These are phyloP conservation scores for Allantophomopsis lycopodina DNA, from an alignment of 2,329 filamentous ascomycete genomes.

Conservation along the genomic window DNA sequence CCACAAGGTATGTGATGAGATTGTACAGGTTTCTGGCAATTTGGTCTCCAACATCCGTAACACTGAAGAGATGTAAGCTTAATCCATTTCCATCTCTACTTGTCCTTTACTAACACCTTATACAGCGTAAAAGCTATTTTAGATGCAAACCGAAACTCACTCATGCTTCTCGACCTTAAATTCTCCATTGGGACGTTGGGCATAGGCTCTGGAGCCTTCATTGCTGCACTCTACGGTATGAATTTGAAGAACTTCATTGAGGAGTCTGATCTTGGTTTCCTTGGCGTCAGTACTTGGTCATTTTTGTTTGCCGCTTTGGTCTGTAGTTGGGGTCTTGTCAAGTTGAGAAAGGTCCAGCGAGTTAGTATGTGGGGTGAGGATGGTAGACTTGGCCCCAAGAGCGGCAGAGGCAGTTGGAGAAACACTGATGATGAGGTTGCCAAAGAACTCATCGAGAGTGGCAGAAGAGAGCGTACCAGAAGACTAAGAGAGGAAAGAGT, in stretches of 20 bases:
- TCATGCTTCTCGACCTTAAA: slow-evolving; percentile 94
- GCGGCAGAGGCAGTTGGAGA: slow-evolving; percentile 14
- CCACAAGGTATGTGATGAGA: slow-evolving; percentile 95
- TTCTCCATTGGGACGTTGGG: slow-evolving; percentile 92
- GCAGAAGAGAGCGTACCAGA: slow-evolving; percentile 10
- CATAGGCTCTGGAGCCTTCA: slow-evolving; percentile 86
- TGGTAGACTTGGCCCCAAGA: slow-evolving; percentile 2
- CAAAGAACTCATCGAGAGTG: slow-evolving; percentile 10
- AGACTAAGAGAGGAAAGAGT: slow-evolving; percentile 12
- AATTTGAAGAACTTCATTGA: slow-evolving; percentile 98
- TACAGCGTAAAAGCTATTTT: slow-evolving; percentile 84
- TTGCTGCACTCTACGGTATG: slow-evolving; percentile 99
- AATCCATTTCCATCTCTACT: neutral
- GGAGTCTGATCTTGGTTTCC: slow-evolving; percentile 80
- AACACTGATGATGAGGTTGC: slow-evolving; percentile 4
- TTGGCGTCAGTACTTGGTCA: slow-evolving; percentile 57
- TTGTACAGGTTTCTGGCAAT: slow-evolving; percentile 89
- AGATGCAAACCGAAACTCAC: slow-evolving; percentile 92
- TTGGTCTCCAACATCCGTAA: slow-evolving; percentile 90
- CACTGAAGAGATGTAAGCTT: slow-evolving; percentile 86
- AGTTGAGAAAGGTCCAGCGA: slow-evolving; percentile 73
- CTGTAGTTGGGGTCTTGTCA: slow-evolving; percentile 71
- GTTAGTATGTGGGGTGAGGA: slow-evolving; percentile 59
- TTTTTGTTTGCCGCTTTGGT: slow-evolving; percentile 62
- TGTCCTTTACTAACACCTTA: neutral